These are phyloP conservation scores for Chlorella variabilis DNA, from an alignment of 163 green algal genomes.

Conservation along the genomic window DNA sequence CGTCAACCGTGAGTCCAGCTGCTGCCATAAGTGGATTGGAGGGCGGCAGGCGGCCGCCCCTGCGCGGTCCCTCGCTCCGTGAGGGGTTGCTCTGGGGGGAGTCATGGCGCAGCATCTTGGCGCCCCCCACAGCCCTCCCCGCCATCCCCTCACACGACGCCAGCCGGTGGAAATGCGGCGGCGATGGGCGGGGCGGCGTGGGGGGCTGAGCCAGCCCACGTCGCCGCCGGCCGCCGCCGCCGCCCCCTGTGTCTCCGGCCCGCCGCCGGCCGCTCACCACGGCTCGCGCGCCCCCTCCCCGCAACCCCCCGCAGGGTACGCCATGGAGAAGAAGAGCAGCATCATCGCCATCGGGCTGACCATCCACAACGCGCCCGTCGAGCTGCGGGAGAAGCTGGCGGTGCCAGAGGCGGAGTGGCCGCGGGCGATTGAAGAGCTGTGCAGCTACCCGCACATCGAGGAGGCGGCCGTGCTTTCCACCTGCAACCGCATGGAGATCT, in stretches of 20 bases:
- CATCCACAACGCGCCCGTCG: conserved; percentile 96
- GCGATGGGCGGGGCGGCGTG: too few relatives aligned
- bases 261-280: not conserved
- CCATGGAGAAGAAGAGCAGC: conserved; percentile 89
- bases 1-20: conserved; percentile 56
- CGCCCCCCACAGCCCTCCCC: too few relatives aligned
- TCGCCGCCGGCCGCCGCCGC: too few relatives aligned
- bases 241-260: too few relatives aligned
- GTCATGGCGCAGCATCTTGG: too few relatives aligned
- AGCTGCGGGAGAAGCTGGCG: conserved; percentile 97
- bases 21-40: not conserved
- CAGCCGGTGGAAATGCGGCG: too few relatives aligned
- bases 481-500: conserved; percentile 99
- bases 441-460: conserved; percentile 95
- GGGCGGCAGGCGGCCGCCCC: not conserved
- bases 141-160: too few relatives aligned
- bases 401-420: conserved; percentile 93
- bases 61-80: not conserved
- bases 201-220: too few relatives aligned
- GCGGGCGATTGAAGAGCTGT: conserved; percentile 94
- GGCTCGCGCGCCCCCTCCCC: too few relatives aligned
- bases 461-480: conserved; percentile 97
- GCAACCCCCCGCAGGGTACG: conserved; percentile 81
- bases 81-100: not conserved
- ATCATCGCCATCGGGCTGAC: conserved; percentile 98